Percentiles rank a stretch among this genome's conserved stretches.
phyloP scores from a whole-genome alignment of 1,284 basidiomycete genomes.

The Fomes fomentarius region DNA sequence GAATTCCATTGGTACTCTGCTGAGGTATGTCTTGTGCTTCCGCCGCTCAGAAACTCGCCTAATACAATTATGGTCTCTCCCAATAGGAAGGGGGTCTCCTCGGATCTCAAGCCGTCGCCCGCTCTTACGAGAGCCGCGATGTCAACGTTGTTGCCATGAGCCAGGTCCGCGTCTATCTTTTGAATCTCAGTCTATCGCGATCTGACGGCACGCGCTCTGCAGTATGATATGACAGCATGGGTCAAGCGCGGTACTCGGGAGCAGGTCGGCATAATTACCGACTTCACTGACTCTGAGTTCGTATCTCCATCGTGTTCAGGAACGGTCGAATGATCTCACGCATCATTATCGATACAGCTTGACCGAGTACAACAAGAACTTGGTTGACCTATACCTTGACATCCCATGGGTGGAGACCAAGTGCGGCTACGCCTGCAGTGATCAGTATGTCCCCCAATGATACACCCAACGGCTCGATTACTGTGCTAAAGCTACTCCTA shows the following conservation, averaged over 20 bases:
- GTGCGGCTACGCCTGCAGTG: constrained; percentile 96
- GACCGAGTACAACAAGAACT: constrained; percentile 78
- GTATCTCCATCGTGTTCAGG: constrained; percentile 14
- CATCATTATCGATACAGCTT: constrained; percentile 47
- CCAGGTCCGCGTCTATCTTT: constrained; percentile 54
- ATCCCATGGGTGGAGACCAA: constrained; percentile 81
- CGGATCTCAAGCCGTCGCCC: constrained; percentile 91
- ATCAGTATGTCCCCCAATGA: constrained; percentile 60
- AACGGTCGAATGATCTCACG: constrained; percentile 6
- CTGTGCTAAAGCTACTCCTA: constrained; percentile 24
- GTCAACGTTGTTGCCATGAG: constrained; percentile 88
- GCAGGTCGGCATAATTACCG: constrained; percentile 89
- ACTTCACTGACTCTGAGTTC: constrained; percentile 77
- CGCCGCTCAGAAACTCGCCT: constrained; percentile 9
- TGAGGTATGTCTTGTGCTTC: constrained; percentile 53
- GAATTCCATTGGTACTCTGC: constrained; percentile 98
- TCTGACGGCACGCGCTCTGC: constrained; percentile 18
- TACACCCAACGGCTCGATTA: constrained; percentile 23
- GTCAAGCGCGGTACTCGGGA: constrained; percentile 89
- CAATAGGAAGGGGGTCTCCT: constrained; percentile 89
- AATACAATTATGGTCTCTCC: constrained; percentile 10
- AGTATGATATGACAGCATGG: constrained; percentile 98
- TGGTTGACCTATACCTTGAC: constrained; percentile 78
- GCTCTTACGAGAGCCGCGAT: constrained; percentile 67
- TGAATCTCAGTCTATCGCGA: constrained; percentile 18